Conservation (phyloP, 305 asterid genomes). For the Nicotiana rustica region DNA sequence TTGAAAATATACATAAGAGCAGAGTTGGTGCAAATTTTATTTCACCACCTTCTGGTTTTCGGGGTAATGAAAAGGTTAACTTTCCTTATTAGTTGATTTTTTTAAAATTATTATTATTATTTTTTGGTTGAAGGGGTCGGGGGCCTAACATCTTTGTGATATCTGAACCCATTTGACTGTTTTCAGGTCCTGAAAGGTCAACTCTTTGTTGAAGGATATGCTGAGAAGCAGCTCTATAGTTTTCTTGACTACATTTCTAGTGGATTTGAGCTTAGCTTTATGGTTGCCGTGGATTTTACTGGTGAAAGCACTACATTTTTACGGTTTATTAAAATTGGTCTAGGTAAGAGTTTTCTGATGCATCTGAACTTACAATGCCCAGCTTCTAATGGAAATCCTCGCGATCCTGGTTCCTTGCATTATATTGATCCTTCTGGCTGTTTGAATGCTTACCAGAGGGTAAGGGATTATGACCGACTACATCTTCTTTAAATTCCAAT, state of each 20-base stretch:
- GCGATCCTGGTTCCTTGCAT: constrained; percentile 63
- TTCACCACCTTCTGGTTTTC: constrained; percentile 58
- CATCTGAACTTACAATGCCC: constrained; percentile 37
- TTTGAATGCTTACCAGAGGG: constrained; percentile 82
- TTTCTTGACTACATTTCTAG: constrained; percentile 86
- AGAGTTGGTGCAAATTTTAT: constrained; percentile 65
- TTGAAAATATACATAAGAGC: constrained; percentile 59
- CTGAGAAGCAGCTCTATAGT: constrained; percentile 69
- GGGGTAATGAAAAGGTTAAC: constrained; percentile 65
- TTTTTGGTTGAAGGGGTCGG: not conserved
- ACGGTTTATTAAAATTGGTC: not conserved
- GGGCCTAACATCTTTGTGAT: constrained; percentile 13
- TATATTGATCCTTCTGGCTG: constrained; percentile 73
- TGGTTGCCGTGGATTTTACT: constrained; percentile 92
- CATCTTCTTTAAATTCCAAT: constrained; percentile 5
- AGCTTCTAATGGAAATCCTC: constrained; percentile 83
- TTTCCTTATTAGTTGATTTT: constrained; percentile 21
- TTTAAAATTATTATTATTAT: not conserved
- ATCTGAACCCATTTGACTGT: constrained; percentile 26
- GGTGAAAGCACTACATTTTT: constrained; percentile 48
- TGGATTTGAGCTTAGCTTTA: constrained; percentile 85
- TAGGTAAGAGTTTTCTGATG: constrained; percentile 25
- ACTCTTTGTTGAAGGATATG: constrained; percentile 66
- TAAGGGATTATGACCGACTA: constrained; percentile 34
- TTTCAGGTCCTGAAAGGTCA: constrained; percentile 68